Base-by-base conservation (phyloP, 108 stramenopile species). In the Cyclotella kingstonii region DNA sequence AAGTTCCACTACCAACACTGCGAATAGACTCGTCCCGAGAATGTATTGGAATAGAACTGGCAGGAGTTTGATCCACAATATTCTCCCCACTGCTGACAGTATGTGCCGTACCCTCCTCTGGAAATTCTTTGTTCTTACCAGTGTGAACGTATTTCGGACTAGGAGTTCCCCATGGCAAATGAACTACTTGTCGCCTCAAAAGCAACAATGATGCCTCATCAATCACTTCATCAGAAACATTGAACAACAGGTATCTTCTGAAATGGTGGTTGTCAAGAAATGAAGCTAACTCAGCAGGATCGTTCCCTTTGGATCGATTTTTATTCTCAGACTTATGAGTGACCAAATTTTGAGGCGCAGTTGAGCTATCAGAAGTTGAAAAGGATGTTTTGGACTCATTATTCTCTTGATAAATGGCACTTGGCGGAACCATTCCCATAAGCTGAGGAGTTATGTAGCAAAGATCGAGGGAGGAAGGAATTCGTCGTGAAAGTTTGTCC, bases 161-260 rank as follows among this genome's bases (percentile, higher is more conserved):
- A 5, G 85, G 78, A 12, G 78, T 77, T 23, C 68, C 68, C 89
- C 84, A 83, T 4, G 73, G 81, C 54, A 85, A 62, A 54, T 82
- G 77, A 0, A 87, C 84, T 36, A 87, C 74, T 55, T 87, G 85
- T 45, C 84, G 40, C 18, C 75, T 71, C 11, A 87, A 61, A n/a
- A 83, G 64, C 25, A 77, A 60, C 18, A 85, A 53, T 2, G 69
- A 71, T 25, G 70, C 41, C 56, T 84, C 81, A 56, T 84, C 83
- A 1, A 80, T 70, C 35, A 48, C 59, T 14, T 78, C 77, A 44
- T 84, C 79, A 2, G 75, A 65, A 1, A 89, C 63, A 45, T 75
- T 76, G 31, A 89, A 73, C 22, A 83, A 36, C 21, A 86, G 55
- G 49, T 79, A 84, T 54, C 80, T 63, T 43, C 54, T 52, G 2